These are phyloP conservation scores for Papiliotrema flavescens DNA, from an alignment of 1,284 basidiomycete genomes.

Conservation along the genomic window DNA sequence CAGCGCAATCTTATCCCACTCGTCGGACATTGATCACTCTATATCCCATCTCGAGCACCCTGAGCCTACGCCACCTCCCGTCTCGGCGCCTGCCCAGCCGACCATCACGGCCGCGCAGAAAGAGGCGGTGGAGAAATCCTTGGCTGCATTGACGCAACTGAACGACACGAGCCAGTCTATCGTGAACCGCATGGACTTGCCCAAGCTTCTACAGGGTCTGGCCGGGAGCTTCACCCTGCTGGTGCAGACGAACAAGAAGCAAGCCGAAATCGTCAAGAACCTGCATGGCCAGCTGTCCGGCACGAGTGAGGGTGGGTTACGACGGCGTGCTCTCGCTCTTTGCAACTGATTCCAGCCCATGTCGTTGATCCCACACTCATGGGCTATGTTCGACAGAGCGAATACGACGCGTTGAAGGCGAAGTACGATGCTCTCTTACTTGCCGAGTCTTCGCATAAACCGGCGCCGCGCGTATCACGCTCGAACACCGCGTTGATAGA, in stretches of 20 bases:
- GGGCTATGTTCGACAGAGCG: conserved; percentile 25
- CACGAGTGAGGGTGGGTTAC: background rate
- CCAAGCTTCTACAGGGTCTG: conserved; percentile 25
- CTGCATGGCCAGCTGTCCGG: conserved; percentile 14
- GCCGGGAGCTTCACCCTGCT: conserved; percentile 30
- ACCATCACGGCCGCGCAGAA: conserved; percentile 10
- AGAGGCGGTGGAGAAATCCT: conserved; percentile 19
- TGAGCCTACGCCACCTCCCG: background rate
- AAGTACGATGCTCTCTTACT: conserved; percentile 32
- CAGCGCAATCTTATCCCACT: no score
- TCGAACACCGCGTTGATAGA: background rate
- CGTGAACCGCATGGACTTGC: conserved; percentile 31
- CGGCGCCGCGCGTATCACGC: background rate
- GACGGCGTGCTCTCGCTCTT: background rate
- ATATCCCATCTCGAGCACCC: no score
- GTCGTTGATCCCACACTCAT: conserved; percentile 23
- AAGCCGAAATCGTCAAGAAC: conserved; percentile 30
- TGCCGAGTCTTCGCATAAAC: background rate
- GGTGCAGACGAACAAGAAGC: conserved; percentile 30
- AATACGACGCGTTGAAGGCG: conserved; percentile 39
- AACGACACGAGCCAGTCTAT: conserved; percentile 19
- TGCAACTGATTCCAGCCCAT: background rate
- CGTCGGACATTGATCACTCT: background rate
- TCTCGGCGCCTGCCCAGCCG: background rate
- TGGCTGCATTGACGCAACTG: conserved; percentile 23